Evolutionary conservation across 495 filamentous ascomycete genomes (phyloP), one percentile per base, ranked within the genome.

Genomic region (Podospora anserina): DNA sequence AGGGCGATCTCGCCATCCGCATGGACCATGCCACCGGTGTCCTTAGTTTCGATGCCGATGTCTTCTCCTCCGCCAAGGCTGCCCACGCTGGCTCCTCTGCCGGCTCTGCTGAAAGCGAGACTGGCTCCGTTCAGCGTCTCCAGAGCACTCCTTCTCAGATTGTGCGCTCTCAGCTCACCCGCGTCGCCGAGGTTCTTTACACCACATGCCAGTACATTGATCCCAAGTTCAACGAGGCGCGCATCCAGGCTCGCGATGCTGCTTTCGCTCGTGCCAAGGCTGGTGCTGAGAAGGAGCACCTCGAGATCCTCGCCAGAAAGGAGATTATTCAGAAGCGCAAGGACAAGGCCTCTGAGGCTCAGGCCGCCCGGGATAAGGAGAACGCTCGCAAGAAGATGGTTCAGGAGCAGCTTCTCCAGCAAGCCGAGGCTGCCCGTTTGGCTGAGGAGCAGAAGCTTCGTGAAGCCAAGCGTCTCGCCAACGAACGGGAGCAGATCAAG

Each of bases 121-220:
- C 86, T 54, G 88, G 90, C 76, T 89, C 93, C 57, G 91, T 98
- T 20, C 95, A 99, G 80, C 90, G 94, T 67, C 88, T 99, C 66
- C 95, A 99, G 82, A 94, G 93, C 82, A 99, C 95, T 2, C 95
- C 95, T 39, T 94, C 95, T 11, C 96, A 99, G 80, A 99, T 99
- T 78, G 93, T 97, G 69, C 92, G 95, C 69, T 91, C 94, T 55
- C 95, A 98, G 81, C 87, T 99, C 60, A 91, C 90, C 69, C 93
- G 95, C 62, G 85, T 99, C 44, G 90, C 95, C 49, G 97, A 94
- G 81, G 90, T 92, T 16, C 87, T 98, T 6, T 97, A 92, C 80
- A 84, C 95, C 55, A 94, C 96, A 44, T 97, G 92, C 81, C 91
- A 92, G 84, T 95, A 97, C 74, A 92, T 97, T 69, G 96, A 99